These are phyloP conservation scores for Vitis rupestris DNA, from an alignment of 164 flowering plant genomes.

Conservation along the genomic window DNA sequence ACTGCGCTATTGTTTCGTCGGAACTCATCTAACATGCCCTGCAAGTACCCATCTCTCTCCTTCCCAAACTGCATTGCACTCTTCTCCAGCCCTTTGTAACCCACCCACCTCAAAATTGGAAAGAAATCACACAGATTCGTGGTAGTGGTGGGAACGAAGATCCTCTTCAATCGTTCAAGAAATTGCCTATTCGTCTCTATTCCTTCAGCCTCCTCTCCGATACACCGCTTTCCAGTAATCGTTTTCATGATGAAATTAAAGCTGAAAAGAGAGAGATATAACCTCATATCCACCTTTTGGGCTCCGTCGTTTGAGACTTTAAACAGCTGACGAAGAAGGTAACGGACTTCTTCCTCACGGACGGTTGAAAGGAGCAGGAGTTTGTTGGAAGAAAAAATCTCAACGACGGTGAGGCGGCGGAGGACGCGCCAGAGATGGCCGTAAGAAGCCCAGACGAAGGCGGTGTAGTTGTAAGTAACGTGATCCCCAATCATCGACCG, in stretches of 20 bases:
- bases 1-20: not conserved
- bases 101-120: constrained; percentile 16
- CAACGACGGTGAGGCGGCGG: not conserved
- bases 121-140: constrained; percentile 4
- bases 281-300: not conserved
- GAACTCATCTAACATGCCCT: not conserved
- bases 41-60: constrained; percentile 5
- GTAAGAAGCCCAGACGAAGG: constrained; percentile 7
- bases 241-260: constrained; percentile 5
- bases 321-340: not conserved
- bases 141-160: not conserved
- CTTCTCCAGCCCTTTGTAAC: constrained; percentile 15
- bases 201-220: not conserved
- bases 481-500: not conserved
- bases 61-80: constrained; percentile 1
- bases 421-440: constrained; percentile 22
- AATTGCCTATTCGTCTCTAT: not conserved
- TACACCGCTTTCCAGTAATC: not conserved
- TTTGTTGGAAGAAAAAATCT: constrained; percentile 5
- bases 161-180: not conserved
- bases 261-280: not conserved
- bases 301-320: not conserved
- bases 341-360: constrained; percentile 5
- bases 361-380: not conserved
- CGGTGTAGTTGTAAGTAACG: constrained; percentile 2